A percentile compares a stretch with the other conserved stretches of the same genome.
Evolutionary conservation across 176 grass and related monocot genomes (phyloP).

Genomic region (Oryza glumipatula): DNA sequence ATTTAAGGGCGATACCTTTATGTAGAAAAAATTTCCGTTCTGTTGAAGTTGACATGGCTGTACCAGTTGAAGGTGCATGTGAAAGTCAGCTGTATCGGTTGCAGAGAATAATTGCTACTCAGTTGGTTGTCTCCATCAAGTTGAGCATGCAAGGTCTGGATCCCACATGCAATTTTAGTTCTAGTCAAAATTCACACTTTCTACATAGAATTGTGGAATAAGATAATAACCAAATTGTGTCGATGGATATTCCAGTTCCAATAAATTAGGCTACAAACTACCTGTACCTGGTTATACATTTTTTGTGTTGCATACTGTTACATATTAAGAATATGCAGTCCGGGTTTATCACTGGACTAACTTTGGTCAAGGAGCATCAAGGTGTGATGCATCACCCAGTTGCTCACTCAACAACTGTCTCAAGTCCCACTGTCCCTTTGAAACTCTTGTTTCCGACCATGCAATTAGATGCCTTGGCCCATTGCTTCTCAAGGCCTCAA

Average conservation of each 20-base stretch:
- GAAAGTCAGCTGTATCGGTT: background rate
- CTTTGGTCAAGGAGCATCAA: background rate
- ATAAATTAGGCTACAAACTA: background rate
- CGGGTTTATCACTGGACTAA: background rate
- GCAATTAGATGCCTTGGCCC: background rate
- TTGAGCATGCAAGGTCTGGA: background rate
- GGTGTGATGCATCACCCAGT: background rate
- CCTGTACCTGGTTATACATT: background rate
- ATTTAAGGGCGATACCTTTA: background rate
- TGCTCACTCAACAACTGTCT: background rate
- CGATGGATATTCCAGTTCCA: background rate
- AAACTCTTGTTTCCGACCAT: background rate
- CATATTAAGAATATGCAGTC: background rate
- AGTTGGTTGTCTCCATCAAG: background rate
- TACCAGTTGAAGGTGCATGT: background rate
- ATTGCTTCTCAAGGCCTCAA: background rate
- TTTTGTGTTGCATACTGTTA: background rate
- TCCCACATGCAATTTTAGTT: background rate
- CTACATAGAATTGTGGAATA: background rate
- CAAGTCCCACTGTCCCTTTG: background rate
- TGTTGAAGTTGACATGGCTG: background rate
- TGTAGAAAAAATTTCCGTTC: background rate
- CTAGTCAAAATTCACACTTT: slow-evolving; percentile 2
- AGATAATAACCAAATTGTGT: background rate
- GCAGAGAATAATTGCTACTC: background rate